Evolutionary conservation across 805 yeast genomes (phyloP).

Genomic region (Pichia paraexigua): DNA sequence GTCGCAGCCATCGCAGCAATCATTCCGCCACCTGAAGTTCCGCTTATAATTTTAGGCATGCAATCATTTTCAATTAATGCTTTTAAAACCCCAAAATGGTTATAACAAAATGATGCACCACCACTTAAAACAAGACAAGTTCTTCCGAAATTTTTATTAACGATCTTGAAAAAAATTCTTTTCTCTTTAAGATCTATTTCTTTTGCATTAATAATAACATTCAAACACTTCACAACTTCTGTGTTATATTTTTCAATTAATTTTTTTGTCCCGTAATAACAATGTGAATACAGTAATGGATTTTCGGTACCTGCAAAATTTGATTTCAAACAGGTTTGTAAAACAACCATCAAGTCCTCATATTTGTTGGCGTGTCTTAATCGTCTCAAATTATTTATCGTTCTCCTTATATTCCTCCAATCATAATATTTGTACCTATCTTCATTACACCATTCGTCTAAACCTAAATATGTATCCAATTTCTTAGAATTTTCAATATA

Average conservation of each 20-base stretch:
- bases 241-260: conserved; percentile 47
- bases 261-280: conserved; percentile 67
- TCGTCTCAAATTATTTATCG: conserved; percentile 34
- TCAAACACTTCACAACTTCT: conserved; percentile 43
- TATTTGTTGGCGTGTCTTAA: conserved; percentile 28
- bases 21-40: conserved; percentile 77
- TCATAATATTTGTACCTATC: conserved; percentile 63
- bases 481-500: conserved; percentile 53
- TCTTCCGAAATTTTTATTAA: conserved; percentile 60
- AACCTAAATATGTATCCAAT: conserved; percentile 48
- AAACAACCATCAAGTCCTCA: conserved; percentile 43
- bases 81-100: conserved; percentile 69
- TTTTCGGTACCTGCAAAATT: conserved; percentile 79
- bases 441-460: conserved; percentile 57
- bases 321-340: conserved; percentile 61
- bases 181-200: conserved; percentile 35
- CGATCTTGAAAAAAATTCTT: conserved; percentile 44
- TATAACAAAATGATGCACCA: conserved; percentile 72
- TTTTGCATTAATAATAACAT: conserved; percentile 33
- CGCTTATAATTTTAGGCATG: conserved; percentile 62
- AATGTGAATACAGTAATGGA: conserved; percentile 60
- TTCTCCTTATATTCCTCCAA: conserved; percentile 46
- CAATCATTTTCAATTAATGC: conserved; percentile 61
- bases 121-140: conserved; percentile 69
- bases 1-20: conserved; percentile 68